Evolutionary conservation across 495 filamentous ascomycete species (phyloP).

Genomic region (Tuber melanosporum): DNA sequence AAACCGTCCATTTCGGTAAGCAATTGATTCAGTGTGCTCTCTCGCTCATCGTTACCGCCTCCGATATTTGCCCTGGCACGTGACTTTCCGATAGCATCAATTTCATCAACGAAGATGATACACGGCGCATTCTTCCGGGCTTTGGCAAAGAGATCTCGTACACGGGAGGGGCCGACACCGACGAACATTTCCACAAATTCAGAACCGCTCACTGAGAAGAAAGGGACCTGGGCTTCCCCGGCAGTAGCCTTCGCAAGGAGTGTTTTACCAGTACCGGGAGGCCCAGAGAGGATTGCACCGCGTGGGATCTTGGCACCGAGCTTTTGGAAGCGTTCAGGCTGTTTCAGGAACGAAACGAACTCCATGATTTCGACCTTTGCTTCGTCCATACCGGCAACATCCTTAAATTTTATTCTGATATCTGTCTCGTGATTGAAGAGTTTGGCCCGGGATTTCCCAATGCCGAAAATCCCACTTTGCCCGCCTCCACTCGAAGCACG

Average conservation of each 20-base stretch:
- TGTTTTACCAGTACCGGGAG: slow-evolving; percentile 97
- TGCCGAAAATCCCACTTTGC: slow-evolving; percentile 79
- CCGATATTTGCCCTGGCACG: slow-evolving; percentile 60
- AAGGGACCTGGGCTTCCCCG: slow-evolving; percentile 93
- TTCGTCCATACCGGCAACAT: slow-evolving; percentile 98
- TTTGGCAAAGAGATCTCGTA: slow-evolving; percentile 89
- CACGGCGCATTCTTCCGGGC: slow-evolving; percentile 93
- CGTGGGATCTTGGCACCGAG: slow-evolving; percentile 96
- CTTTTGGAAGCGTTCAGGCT: slow-evolving; percentile 80
- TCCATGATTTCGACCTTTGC: slow-evolving; percentile 99
- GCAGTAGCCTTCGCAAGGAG: slow-evolving; percentile 94
- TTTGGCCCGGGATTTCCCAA: slow-evolving; percentile 90
- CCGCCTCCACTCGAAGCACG: slow-evolving; percentile 58
- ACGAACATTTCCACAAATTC: slow-evolving; percentile 99
- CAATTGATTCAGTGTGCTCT: slow-evolving; percentile 95
- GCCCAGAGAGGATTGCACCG: slow-evolving; percentile 90
- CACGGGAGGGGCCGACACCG: slow-evolving; percentile 90
- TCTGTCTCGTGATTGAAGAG: slow-evolving; percentile 94
- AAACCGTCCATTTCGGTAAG: slow-evolving; percentile 99
- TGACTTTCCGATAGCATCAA: slow-evolving; percentile 92
- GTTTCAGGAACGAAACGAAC: slow-evolving; percentile 92
- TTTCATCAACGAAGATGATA: slow-evolving; percentile 99
- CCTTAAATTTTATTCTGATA: slow-evolving; percentile 91
- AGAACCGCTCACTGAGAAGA: slow-evolving; percentile 96
- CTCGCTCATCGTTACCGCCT: slow-evolving; percentile 93